A percentile compares a stretch with the other conserved stretches of the same genome.
phyloP scores from a whole-genome alignment of 78 protist genomes.

The Dictyostelium purpureum region DNA sequence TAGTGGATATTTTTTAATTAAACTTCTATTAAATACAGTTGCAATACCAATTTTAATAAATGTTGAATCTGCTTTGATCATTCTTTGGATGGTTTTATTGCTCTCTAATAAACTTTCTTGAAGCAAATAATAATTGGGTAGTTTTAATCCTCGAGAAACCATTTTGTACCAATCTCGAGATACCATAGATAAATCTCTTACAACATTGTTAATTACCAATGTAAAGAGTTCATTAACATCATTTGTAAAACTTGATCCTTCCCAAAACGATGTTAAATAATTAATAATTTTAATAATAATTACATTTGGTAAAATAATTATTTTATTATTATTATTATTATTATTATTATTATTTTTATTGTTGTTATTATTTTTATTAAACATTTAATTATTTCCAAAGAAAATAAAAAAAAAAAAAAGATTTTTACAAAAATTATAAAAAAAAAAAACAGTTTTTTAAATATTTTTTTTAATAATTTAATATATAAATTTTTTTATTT shows the following conservation, averaged over 20 bases:
- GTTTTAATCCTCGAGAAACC: neutral
- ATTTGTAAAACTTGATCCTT: neutral
- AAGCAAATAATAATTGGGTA: neutral
- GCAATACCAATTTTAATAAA: neutral
- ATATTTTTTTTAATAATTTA: neutral
- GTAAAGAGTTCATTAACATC: neutral
- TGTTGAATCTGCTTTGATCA: neutral
- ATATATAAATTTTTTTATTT: neutral
- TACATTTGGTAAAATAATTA: too few species aligned
- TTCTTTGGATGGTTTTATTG: neutral
- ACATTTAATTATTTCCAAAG: too few species aligned
- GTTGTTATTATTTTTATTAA: too few species aligned
- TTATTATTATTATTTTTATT: too few species aligned
- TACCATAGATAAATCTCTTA: neutral
- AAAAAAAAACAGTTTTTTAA: neutral
- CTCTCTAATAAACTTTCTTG: neutral
- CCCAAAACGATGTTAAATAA: constrained; percentile 18
- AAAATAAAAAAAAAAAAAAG: neutral
- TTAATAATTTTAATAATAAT: neutral
- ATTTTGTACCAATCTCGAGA: neutral
- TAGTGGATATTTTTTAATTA: neutral
- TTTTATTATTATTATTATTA: too few species aligned
- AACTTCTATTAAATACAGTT: neutral
- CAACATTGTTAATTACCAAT: neutral
- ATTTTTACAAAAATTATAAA: neutral